Conservation (phyloP, 495 filamentous ascomycete species). For the Penicillium manginii region DNA sequence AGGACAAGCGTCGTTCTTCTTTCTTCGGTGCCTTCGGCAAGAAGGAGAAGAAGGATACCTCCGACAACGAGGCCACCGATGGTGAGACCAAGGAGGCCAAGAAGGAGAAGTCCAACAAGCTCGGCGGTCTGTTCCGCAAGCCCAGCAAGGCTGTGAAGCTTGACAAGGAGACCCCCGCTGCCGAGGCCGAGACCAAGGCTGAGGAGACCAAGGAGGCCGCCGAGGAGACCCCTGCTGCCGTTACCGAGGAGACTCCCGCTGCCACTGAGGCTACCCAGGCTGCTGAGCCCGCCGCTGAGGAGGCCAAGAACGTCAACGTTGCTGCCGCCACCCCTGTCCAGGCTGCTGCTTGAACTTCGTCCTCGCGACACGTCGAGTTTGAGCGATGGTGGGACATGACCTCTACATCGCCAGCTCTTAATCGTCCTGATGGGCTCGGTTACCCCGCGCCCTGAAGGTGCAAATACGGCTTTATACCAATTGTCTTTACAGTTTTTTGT, state of each 20-base stretch:
- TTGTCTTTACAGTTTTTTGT: conserved; percentile 24
- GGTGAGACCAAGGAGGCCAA: conserved; percentile 52
- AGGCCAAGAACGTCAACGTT: conserved; percentile 39
- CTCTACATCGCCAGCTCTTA: conserved; percentile 23
- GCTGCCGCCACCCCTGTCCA: conserved; percentile 48
- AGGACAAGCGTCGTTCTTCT: conserved; percentile 59
- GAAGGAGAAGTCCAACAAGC: conserved; percentile 57
- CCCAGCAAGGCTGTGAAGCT: conserved; percentile 58
- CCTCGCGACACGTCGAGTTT: conserved; percentile 38
- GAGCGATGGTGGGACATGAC: conserved; percentile 50
- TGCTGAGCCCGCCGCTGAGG: conserved; percentile 34
- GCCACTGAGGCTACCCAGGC: conserved; percentile 36
- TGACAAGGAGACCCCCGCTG: conserved; percentile 38
- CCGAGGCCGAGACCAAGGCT: conserved; percentile 41
- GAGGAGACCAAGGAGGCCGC: conserved; percentile 31
- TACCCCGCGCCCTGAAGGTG: conserved; percentile 18
- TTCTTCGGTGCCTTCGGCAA: conserved; percentile 59
- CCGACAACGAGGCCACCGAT: conserved; percentile 54
- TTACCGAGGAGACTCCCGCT: conserved; percentile 28
- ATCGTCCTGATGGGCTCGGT: conserved; percentile 19
- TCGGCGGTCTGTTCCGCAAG: conserved; percentile 61
- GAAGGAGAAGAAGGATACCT: conserved; percentile 57
- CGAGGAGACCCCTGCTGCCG: conserved; percentile 29
- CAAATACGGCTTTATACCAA: conserved; percentile 32
- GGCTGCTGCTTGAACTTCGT: conserved; percentile 52